Evolutionary conservation across 768 basidiomycete species (phyloP), one percentile per base, ranked within the genome.

Genomic region (Dentipellis sp.): DNA sequence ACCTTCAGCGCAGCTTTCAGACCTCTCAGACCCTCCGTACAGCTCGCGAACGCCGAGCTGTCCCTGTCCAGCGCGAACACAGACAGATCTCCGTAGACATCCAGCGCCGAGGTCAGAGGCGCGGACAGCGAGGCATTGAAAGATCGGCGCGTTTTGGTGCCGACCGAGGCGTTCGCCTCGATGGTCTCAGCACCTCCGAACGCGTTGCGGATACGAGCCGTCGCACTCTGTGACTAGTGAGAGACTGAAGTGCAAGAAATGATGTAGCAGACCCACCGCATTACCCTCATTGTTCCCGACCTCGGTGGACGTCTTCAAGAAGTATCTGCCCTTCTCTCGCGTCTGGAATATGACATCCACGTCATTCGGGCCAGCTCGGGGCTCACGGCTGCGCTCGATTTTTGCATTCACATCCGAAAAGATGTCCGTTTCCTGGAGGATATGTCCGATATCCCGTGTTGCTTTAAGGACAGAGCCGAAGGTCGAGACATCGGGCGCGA

Each of bases 281-380:
- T 74, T 93, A 10, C 91, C 95, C 68, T 97, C 97, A 51, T 85
- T 87, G 58, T 95, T 93, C 3, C 97, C 95, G 6, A 97, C 74
- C 65, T 97, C 94, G 3, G 94, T 97, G 4, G 89, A 79, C 2
- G 85, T 90, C 60, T 88, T 90, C 7, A 94, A 63, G 62, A 78
- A 91, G 62, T 85, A 81, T 38, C 90, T 74, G 5, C 90, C 82
- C 55, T 79, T 80, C 68, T 97, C 94, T 40, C 78, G 75, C 3
- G 91, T 78, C 57, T 80, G 78, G 69, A 95, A 83, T 1, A 94
- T 78, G 38, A 98, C 67, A 63, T 97, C 91, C 10, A 94, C 79
- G 59, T 89, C 88, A 9, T 77, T 78, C 10, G 71, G 68, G 50
- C 73, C 67, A 1, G 85, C 81, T 7, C 83, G 68, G 0, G 77